Evolutionary conservation across 495 filamentous ascomycete species (phyloP).

Genomic region (Hyaloscypha hepaticicola): DNA sequence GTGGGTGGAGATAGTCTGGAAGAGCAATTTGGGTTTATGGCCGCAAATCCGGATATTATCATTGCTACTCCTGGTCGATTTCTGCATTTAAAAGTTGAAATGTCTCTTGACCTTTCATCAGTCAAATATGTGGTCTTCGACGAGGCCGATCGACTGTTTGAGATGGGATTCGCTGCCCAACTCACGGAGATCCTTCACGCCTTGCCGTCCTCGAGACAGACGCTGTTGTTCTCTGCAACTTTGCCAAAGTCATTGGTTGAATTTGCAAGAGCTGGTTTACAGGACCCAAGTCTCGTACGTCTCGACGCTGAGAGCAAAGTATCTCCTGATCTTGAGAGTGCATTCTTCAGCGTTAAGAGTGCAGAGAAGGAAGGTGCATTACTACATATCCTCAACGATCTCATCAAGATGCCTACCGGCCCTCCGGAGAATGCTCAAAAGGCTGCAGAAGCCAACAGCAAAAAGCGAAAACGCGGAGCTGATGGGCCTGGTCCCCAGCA

Average conservation of each 20-base stretch:
- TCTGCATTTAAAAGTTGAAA: conserved; percentile 92
- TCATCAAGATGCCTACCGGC: conserved; percentile 91
- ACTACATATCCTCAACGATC: conserved; percentile 80
- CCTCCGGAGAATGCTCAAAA: conserved; percentile 52
- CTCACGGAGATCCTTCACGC: conserved; percentile 90
- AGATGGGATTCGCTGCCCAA: conserved; percentile 96
- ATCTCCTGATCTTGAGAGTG: conserved; percentile 87
- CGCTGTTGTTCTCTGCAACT: conserved; percentile 91
- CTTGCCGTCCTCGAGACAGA: conserved; percentile 80
- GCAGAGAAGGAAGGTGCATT: conserved; percentile 92
- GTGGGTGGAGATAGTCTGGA: conserved; percentile 95
- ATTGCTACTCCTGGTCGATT: conserved; percentile 97
- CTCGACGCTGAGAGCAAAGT: conserved; percentile 94
- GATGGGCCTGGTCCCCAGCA: conserved; percentile 47
- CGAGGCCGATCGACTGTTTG: conserved; percentile 93
- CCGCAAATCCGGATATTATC: conserved; percentile 90
- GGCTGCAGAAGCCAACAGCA: conserved; percentile 52
- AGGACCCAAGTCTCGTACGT: conserved; percentile 83
- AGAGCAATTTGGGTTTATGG: conserved; percentile 93
- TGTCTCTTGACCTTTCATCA: conserved; percentile 82
- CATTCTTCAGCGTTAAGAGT: conserved; percentile 89
- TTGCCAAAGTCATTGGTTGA: conserved; percentile 91
- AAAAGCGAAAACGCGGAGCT: conserved; percentile 66
- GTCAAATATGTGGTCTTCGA: conserved; percentile 94
- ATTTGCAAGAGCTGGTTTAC: conserved; percentile 88